Evolutionary conservation across 306 rosid species (phyloP).

Genomic region (Inga laurina): DNA sequence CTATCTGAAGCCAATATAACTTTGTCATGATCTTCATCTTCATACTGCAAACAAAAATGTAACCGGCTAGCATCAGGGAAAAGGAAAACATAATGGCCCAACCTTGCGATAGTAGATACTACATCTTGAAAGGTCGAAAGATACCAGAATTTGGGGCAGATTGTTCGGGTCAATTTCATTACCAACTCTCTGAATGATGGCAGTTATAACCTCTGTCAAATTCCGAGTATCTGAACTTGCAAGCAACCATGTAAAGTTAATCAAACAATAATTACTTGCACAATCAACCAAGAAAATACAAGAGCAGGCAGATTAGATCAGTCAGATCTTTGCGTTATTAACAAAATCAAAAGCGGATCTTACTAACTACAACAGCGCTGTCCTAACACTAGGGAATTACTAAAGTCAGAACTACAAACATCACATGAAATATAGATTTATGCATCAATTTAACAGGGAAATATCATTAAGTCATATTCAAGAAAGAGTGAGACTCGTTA

Average conservation of each 20-base stretch:
- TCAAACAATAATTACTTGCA: slow-evolving; percentile 22
- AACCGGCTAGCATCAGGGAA: slow-evolving; percentile 20
- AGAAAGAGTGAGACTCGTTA: slow-evolving; percentile 20
- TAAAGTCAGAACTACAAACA: not conserved
- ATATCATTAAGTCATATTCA: not conserved
- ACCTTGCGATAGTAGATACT: slow-evolving; percentile 18
- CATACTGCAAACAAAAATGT: slow-evolving; percentile 58
- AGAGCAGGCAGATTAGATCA: not conserved
- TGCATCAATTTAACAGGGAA: not conserved
- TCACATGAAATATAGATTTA: not conserved
- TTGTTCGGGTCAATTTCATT: slow-evolving; percentile 85
- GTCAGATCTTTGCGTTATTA: not conserved
- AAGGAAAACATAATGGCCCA: slow-evolving; percentile 7
- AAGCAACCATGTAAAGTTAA: slow-evolving; percentile 42
- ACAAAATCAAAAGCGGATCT: not conserved
- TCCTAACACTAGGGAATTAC: not conserved
- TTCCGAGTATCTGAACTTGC: slow-evolving; percentile 72
- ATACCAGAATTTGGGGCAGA: slow-evolving; percentile 94
- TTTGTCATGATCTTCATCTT: slow-evolving; percentile 96
- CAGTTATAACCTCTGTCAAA: slow-evolving; percentile 80
- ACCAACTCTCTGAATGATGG: slow-evolving; percentile 91
- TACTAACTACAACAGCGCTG: not conserved
- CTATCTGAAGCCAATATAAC: slow-evolving; percentile 85
- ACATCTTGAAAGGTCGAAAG: not conserved
- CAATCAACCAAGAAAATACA: not conserved